Percentiles rank a stretch among this genome's conserved stretches.
Evolutionary conservation across 2,329 filamentous ascomycete species (phyloP).

Genomic region (Paecilomyces variotii): DNA sequence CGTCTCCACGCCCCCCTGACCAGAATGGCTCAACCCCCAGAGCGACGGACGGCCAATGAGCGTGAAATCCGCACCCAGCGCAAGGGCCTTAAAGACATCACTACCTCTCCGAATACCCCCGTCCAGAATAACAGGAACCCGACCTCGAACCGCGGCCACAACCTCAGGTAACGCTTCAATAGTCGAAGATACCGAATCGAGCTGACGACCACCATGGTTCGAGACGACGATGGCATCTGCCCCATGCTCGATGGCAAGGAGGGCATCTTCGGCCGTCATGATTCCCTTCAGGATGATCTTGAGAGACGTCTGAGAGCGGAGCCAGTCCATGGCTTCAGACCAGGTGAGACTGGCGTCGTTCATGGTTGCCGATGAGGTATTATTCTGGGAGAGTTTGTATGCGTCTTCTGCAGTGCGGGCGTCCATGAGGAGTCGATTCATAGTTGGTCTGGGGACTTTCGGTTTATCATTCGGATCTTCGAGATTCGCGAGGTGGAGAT

Average conservation of each 20-base stretch:
- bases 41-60: constrained; percentile 43
- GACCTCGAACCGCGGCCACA: background rate
- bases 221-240: constrained; percentile 9
- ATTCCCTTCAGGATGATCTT: constrained; percentile 16
- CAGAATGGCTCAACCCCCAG: constrained; percentile 35
- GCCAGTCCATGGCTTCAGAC: constrained; percentile 13
- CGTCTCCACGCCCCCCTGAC: background rate
- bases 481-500: background rate
- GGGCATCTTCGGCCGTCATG: constrained; percentile 11
- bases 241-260: constrained; percentile 10
- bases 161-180: background rate
- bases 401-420: background rate
- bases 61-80: constrained; percentile 43
- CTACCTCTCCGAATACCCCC: constrained; percentile 48
- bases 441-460: background rate
- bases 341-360: constrained; percentile 11
- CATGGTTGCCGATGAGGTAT: background rate
- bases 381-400: background rate
- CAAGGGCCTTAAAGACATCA: constrained; percentile 52
- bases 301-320: constrained; percentile 15
- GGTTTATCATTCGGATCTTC: background rate
- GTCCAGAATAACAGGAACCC: constrained; percentile 29
- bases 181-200: background rate
- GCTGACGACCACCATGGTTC: background rate
- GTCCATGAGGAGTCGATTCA: background rate